These are phyloP conservation scores for Cunninghamia lanceolata DNA, from an alignment of 75 land plant species.

Conservation along the genomic window DNA sequence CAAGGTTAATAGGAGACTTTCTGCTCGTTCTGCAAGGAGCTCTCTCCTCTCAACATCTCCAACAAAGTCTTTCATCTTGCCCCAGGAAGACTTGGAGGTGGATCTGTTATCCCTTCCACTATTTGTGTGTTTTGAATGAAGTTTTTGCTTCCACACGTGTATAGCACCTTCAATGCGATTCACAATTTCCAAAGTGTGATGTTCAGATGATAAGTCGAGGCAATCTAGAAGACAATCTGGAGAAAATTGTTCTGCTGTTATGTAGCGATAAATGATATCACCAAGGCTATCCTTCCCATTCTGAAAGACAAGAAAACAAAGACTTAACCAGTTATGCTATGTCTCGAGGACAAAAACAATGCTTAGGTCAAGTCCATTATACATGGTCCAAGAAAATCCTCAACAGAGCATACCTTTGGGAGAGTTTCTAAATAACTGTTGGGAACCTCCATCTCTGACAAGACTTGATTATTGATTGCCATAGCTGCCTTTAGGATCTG, in stretches of 20 bases:
- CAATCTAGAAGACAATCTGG: conserved; percentile 68
- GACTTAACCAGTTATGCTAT: neutral
- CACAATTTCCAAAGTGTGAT: conserved; percentile 76
- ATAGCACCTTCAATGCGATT: conserved; percentile 80
- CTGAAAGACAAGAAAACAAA: conserved; percentile 33
- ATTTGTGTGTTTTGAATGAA: conserved; percentile 26
- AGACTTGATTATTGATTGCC: conserved; percentile 82
- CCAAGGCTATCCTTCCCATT: conserved; percentile 83
- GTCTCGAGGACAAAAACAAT: neutral
- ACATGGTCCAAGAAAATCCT: neutral
- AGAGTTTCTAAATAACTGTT: conserved; percentile 63
- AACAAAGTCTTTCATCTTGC: conserved; percentile 71
- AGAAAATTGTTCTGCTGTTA: conserved; percentile 71
- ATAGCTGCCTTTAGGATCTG: conserved; percentile 95
- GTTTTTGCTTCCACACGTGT: conserved; percentile 63
- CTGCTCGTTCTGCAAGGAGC: conserved; percentile 66
- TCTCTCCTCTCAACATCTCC: conserved; percentile 63
- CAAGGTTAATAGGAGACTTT: conserved; percentile 61
- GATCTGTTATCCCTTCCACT: conserved; percentile 10
- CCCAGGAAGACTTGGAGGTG: conserved; percentile 52
- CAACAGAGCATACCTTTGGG: conserved; percentile 67
- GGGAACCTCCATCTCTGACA: conserved; percentile 97
- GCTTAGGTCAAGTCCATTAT: neutral
- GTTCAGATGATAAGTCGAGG: conserved; percentile 77
- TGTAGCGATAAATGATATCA: conserved; percentile 64